These are phyloP conservation scores for Salvia hispanica DNA, from an alignment of 257 asterid genomes.

Conservation along the genomic window DNA sequence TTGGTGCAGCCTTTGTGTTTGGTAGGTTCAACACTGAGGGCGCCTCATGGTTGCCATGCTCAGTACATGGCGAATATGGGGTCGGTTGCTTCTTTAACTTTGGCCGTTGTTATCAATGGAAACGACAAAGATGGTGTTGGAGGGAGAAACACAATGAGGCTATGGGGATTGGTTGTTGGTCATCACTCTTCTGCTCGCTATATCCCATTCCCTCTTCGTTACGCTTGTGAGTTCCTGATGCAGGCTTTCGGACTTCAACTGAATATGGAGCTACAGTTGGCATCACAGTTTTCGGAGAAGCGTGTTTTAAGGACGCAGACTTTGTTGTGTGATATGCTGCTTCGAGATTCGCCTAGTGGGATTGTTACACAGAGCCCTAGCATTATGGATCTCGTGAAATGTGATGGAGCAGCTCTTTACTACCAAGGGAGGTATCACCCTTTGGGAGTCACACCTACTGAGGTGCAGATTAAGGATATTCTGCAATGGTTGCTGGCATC, in stretches of 20 bases:
- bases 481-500: constrained; percentile 62
- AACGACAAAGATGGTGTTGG: constrained; percentile 60
- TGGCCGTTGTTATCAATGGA: constrained; percentile 72
- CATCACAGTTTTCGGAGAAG: constrained; percentile 67
- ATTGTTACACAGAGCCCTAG: constrained; percentile 80
- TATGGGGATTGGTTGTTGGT: constrained; percentile 94
- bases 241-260: constrained; percentile 87
- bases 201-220: constrained; percentile 79
- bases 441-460: constrained; percentile 70
- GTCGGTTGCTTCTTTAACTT: constrained; percentile 74
- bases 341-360: constrained; percentile 75
- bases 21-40: constrained; percentile 75
- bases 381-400: constrained; percentile 79
- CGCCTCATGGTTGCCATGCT: constrained; percentile 81
- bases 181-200: constrained; percentile 74
- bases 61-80: constrained; percentile 85
- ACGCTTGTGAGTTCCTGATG: constrained; percentile 88
- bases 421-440: constrained; percentile 67
- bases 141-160: constrained; percentile 67
- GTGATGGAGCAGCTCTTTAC: constrained; percentile 83
- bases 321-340: constrained; percentile 82
- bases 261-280: constrained; percentile 83
- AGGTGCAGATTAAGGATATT: constrained; percentile 70
- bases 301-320: constrained; percentile 80
- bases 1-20: constrained; percentile 73